Evolutionary conservation across 148 eudicot species (phyloP).

Genomic region (Arctostaphylos glauca): DNA sequence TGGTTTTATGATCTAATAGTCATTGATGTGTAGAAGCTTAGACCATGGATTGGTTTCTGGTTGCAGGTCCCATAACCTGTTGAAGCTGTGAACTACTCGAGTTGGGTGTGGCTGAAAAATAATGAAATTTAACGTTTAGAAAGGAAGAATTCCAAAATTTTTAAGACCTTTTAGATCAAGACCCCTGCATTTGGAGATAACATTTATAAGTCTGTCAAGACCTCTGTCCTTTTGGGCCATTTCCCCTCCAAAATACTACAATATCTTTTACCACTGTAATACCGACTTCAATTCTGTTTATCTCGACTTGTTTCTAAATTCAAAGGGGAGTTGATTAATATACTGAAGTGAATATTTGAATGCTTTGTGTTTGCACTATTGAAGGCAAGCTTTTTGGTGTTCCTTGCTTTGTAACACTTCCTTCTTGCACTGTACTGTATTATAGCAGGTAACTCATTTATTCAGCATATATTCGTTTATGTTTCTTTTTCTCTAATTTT

Average conservation of each 20-base stretch:
- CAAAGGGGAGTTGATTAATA: not conserved
- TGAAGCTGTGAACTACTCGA: not conserved
- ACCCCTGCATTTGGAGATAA: not conserved
- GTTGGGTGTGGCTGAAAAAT: not conserved
- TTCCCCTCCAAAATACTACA: not conserved
- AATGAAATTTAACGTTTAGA: no score
- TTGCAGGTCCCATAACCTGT: not conserved
- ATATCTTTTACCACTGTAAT: not conserved
- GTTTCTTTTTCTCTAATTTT: not conserved
- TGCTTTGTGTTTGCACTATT: not conserved
- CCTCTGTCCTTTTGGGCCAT: not conserved
- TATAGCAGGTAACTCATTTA: not conserved
- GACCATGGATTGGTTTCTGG: not conserved
- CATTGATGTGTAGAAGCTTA: not conserved
- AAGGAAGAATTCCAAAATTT: not conserved
- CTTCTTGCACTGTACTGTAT: not conserved
- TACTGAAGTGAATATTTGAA: not conserved
- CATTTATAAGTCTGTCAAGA: not conserved
- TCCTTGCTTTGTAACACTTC: not conserved
- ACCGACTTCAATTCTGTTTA: not conserved
- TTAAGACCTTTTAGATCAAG: not conserved
- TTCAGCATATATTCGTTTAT: not conserved
- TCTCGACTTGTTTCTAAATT: not conserved
- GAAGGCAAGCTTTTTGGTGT: not conserved
- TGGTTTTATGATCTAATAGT: not conserved